Base-by-base conservation (phyloP, 768 basidiomycete species). In the Suillus bovinus region DNA sequence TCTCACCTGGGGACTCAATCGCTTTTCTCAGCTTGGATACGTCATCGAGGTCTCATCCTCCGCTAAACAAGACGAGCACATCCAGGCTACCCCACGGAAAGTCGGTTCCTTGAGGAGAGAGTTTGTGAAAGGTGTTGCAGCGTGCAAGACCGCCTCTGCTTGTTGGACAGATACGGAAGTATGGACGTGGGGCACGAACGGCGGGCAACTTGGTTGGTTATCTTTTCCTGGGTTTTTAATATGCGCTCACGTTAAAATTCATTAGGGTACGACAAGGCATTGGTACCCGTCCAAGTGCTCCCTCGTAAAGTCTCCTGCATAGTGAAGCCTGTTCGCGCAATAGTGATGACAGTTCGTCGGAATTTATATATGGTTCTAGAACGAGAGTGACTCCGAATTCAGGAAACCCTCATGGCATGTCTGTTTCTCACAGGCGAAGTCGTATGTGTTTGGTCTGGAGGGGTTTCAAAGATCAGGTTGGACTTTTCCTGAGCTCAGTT, bases 111-210 rank as follows among this genome's bases (percentile, higher is more conserved):
- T 98, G 66, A 90, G 86, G 80, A 92, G 89, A 74, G 91, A 96
- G 67, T 64, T 80, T 33, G 87, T 96, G 4, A 76, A 77, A 33
- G 97, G 96, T 33, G 82, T 97, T 9, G 91, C 95, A 0, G 94
- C 96, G 0, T 92, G 90, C 67, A 90, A 92, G 70, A 86, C 84
- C 24, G 89, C 94, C 17, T 94, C 92, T 16, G 94, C 87, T 6
- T 96, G 94, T 74, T 97, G 93, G 92, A 95, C 94, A 0, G 77
- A 78, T 5, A 74, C 72, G 11, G 78, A 85, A 47, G 83, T 94
- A 2, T 95, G 83, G 72, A 94, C 93, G 0, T 99, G 95, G 95
- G 97, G 97, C 0, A 92, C 89, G 29, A 97, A 98, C 73, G 83
- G 82, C 46, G 97, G 97, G 0, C 97, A 99, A 72, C 81, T 99